Conservation (phyloP, 331 rosid species). For the Acacia concinna region DNA sequence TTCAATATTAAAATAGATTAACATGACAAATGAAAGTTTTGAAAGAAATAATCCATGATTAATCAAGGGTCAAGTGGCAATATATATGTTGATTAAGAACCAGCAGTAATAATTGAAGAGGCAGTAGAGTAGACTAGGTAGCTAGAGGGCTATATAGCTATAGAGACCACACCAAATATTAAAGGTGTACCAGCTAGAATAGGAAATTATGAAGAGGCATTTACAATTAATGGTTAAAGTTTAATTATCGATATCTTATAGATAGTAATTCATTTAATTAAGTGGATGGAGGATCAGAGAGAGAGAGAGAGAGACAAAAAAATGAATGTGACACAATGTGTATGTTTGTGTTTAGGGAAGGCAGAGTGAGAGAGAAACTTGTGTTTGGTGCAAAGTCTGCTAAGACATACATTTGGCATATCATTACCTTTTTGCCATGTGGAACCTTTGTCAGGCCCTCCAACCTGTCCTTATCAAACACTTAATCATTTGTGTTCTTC, state of each 20-base stretch:
- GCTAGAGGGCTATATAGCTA: not conserved
- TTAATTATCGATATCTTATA: not conserved
- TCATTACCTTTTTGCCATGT: constrained; percentile 43
- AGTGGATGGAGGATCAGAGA: constrained; percentile 4
- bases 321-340: constrained; percentile 30
- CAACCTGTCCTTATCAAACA: constrained; percentile 52
- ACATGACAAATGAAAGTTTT: not conserved
- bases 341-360: not conserved
- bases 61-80: not conserved
- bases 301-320: not conserved
- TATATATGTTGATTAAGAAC: not conserved
- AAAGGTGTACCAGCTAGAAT: not conserved
- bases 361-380: constrained; percentile 35
- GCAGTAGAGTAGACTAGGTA: not conserved
- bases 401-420: constrained; percentile 59
- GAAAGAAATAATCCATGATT: not conserved
- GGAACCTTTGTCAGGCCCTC: constrained; percentile 42
- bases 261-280: not conserved
- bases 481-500: constrained; percentile 52
- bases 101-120: not conserved
- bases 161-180: not conserved
- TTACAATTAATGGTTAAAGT: not conserved
- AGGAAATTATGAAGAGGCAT: not conserved
- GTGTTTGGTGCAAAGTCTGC: constrained; percentile 47
- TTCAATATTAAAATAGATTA: not conserved